Evolutionary conservation across 2,329 filamentous ascomycete species (phyloP).

Genomic region (Alternaria dauci): DNA sequence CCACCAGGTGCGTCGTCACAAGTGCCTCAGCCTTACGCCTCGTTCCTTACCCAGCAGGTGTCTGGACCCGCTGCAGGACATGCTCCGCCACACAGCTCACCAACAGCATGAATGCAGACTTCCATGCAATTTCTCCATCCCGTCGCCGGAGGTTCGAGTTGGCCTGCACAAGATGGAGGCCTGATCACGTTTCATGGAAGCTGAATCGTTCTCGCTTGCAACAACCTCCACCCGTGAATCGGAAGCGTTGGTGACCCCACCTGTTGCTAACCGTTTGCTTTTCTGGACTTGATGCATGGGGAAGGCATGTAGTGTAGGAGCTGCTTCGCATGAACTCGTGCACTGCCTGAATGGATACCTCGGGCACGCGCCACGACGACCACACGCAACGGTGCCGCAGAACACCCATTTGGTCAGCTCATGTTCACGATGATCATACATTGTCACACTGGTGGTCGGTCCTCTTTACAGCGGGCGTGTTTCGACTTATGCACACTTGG

Average conservation of each 20-base stretch:
- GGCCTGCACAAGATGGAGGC: conserved; percentile 3
- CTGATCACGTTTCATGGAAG: conserved; percentile 4
- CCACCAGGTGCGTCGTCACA: background rate
- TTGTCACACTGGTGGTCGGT: conserved; percentile 16
- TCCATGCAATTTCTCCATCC: conserved; percentile 17
- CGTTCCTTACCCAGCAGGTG: conserved; percentile 5
- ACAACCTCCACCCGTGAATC: conserved; percentile 6
- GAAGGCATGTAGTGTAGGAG: conserved; percentile 2
- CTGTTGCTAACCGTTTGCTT: conserved; percentile 2
- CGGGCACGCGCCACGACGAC: conserved; percentile 3
- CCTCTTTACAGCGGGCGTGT: conserved; percentile 25
- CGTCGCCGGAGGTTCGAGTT: background rate
- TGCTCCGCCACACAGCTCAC: conserved; percentile 9
- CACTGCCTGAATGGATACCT: conserved; percentile 10
- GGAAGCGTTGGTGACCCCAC: background rate
- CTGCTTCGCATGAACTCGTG: conserved; percentile 10
- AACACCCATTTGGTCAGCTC: conserved; percentile 21
- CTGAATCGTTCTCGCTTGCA: conserved; percentile 6
- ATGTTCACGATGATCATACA: conserved; percentile 20
- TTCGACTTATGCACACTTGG: conserved; percentile 28
- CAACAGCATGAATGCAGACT: conserved; percentile 18
- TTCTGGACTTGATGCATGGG: conserved; percentile 7
- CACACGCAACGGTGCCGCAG: conserved; percentile 19
- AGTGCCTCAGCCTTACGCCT: conserved; percentile 15
- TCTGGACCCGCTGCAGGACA: conserved; percentile 5